These are phyloP conservation scores for Lenzites betulinus DNA, from an alignment of 768 basidiomycete genomes.

Conservation along the genomic window DNA sequence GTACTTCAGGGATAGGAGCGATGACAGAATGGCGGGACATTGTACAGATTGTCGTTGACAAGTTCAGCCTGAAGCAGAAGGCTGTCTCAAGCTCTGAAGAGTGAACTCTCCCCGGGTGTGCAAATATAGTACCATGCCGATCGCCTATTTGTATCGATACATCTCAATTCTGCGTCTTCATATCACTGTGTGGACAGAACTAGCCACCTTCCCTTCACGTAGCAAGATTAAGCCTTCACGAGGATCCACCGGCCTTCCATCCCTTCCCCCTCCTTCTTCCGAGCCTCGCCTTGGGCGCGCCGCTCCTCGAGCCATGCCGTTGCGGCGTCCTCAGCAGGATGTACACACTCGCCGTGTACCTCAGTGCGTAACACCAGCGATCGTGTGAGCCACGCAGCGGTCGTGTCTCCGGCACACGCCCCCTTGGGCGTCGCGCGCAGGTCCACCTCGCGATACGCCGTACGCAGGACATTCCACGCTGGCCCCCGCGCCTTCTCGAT, in stretches of 20 bases:
- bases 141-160: not conserved
- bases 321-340: constrained; percentile 26
- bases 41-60: constrained; percentile 66
- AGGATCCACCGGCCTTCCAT: constrained; percentile 61
- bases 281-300: constrained; percentile 46
- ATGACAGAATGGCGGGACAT: constrained; percentile 98
- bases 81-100: not conserved
- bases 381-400: constrained; percentile 42
- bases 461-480: constrained; percentile 62
- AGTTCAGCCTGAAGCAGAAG: constrained; percentile 37
- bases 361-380: constrained; percentile 25
- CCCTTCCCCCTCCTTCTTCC: constrained; percentile 60
- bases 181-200: not conserved
- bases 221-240: constrained; percentile 39
- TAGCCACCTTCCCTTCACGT: not conserved
- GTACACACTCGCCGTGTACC: constrained; percentile 23
- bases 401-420: constrained; percentile 3
- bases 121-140: not conserved
- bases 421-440: constrained; percentile 16
- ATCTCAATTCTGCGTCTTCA: not conserved
- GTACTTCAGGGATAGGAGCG: constrained; percentile 77
- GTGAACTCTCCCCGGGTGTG: too few relatives aligned
- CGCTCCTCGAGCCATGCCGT: constrained; percentile 58
- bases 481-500: constrained; percentile 52
- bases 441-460: constrained; percentile 62